These are phyloP conservation scores for Chlamydomonas reinhardtii DNA, from an alignment of 163 green algal genomes.

Conservation along the genomic window DNA sequence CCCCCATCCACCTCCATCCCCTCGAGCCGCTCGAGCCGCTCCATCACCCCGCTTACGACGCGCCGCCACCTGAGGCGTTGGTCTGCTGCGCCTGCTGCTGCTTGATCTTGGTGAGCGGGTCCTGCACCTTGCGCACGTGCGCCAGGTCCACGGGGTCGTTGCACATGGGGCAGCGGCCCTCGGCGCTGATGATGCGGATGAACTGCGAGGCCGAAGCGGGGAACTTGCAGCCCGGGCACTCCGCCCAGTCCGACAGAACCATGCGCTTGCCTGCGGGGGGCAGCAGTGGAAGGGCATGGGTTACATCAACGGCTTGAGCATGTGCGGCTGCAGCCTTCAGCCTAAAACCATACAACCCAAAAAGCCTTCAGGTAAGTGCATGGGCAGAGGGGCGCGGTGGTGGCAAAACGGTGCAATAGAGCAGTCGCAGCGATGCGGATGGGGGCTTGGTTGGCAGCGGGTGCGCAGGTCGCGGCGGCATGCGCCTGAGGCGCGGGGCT, in stretches of 20 bases:
- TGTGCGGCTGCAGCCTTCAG: no score
- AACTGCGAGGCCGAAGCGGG: slow-evolving; percentile 67
- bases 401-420: no score
- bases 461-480: no score
- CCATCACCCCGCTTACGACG: background rate
- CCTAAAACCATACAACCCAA: no score
- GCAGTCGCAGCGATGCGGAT: no score
- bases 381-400: no score
- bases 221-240: slow-evolving; percentile 82
- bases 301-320: no score
- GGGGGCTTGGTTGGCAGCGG: no score
- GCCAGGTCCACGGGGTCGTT: slow-evolving; percentile 57
- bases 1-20: no score
- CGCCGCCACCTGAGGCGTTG: background rate
- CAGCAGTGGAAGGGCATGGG: background rate
- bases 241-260: slow-evolving; percentile 74
- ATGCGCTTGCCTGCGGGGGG: slow-evolving; percentile 73
- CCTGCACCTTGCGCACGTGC: slow-evolving; percentile 45
- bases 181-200: slow-evolving; percentile 62
- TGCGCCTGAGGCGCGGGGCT: no score
- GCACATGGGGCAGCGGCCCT: slow-evolving; percentile 76
- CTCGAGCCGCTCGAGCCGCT: background rate
- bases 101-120: slow-evolving; percentile 42
- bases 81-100: slow-evolving; percentile 37
- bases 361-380: no score